Conservation (phyloP, 1,139 yeast genomes). For the Geotrichum aggregatum region DNA sequence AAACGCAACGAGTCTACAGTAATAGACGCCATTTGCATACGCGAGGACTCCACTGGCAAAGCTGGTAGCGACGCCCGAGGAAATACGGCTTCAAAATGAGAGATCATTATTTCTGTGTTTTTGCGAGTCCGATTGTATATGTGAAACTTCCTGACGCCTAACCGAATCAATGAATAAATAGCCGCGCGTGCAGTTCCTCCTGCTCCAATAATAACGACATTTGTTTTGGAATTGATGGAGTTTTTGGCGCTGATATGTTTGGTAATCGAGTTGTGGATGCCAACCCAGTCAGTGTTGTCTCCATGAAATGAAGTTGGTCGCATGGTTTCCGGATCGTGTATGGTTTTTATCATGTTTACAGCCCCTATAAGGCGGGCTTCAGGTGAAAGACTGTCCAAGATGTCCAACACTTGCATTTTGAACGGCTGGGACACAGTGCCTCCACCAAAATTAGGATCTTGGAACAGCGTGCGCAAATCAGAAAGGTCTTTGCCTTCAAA, state of each 20-base stretch:
- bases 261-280: slow-evolving; percentile 48
- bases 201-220: slow-evolving; percentile 66
- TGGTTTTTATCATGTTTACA: slow-evolving; percentile 68
- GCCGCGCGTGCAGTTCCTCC: slow-evolving; percentile 94
- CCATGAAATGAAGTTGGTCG: slow-evolving; percentile 46
- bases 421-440: slow-evolving; percentile 22
- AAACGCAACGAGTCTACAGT: slow-evolving; percentile 22
- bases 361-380: slow-evolving; percentile 76
- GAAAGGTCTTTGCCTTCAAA: slow-evolving; percentile 3
- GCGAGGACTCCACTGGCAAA: slow-evolving; percentile 12
- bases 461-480: slow-evolving; percentile 19
- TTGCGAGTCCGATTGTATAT: slow-evolving; percentile 66
- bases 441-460: slow-evolving; percentile 24
- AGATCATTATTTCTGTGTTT: slow-evolving; percentile 50
- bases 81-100: slow-evolving; percentile 19
- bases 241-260: slow-evolving; percentile 20
- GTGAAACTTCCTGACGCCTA: slow-evolving; percentile 70
- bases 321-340: slow-evolving; percentile 44
- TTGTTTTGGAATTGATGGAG: slow-evolving; percentile 21
- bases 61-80: slow-evolving; percentile 2
- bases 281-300: slow-evolving; percentile 87
- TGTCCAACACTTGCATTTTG: slow-evolving; percentile 16
- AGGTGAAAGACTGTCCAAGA: slow-evolving; percentile 39
- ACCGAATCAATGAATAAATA: slow-evolving; percentile 63
- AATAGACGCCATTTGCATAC: slow-evolving; percentile 17